Base-by-base conservation (phyloP, 192 early-diverging fungal genomes). In the Linnemannia schmuckeri region DNA sequence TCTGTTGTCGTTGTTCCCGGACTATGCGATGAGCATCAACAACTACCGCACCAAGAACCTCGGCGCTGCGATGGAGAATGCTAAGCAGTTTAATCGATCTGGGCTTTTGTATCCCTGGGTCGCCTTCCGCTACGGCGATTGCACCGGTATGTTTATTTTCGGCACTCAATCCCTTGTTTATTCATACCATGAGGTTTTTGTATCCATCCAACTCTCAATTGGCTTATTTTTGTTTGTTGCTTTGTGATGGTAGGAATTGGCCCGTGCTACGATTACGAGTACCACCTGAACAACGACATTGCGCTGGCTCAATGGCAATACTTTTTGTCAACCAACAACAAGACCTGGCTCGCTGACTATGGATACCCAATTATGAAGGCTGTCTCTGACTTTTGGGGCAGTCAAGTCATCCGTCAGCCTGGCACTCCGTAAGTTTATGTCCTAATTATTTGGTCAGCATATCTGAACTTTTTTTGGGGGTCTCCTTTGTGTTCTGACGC, bases 251-350 rank as follows among this genome's bases (percentile, higher is more conserved):
- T 82, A 88, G 86, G 86, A 44, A 88, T 88, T 55, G 86, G 86
- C 20, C 86, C 86, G 17, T 88, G 86, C 46, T 88, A 88, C 52
- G 86, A 88, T 41, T 88, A 88, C 55, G 86, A 88, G 61, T 88
- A 88, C 41, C 86, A 88, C 42, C 72, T 88, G 73, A 88, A 88
- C 71, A 88, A 88, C 38, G 86, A 88, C 66, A 88, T 88, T 79
- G 86, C 86, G 4, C 73, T 88, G 35, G 71, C 86, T 2, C 86
- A 88, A 38, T 88, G 86, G 86, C 86, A 88, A 37, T 88, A 88
- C 61, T 88, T 75, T 42, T 37, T 88, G 22, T 55, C 79, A 0
- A 88, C 86, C 7, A 73, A 74, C 24, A 79, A 88, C 69, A 61
- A 82, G 49, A 79, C 80, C n/a, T 88, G 86, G 86, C 66, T 88